These are phyloP conservation scores for Arthrobotrys iridis DNA, from an alignment of 2,329 filamentous ascomycete species.

Conservation along the genomic window DNA sequence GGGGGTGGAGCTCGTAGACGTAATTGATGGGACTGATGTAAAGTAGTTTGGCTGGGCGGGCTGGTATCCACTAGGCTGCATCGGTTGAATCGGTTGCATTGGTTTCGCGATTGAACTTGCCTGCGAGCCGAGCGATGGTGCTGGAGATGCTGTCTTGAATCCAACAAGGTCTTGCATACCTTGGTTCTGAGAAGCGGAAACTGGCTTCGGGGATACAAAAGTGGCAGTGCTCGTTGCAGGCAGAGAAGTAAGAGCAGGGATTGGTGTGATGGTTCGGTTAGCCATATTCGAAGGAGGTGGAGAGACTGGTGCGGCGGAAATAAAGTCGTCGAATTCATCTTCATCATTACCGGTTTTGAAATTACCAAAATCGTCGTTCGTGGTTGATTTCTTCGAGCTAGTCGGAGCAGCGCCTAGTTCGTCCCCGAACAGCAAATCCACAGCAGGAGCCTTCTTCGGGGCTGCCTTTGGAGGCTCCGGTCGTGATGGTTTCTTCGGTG, in stretches of 20 bases:
- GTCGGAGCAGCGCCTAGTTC: slow-evolving; percentile 67
- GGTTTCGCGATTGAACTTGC: slow-evolving; percentile 62
- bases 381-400: slow-evolving; percentile 62
- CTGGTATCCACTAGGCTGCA: slow-evolving; percentile 71
- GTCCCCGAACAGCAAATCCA: slow-evolving; percentile 89
- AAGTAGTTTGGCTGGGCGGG: slow-evolving; percentile 91
- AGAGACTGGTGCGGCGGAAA: slow-evolving; percentile 77
- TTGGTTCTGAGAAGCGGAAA: slow-evolving; percentile 82
- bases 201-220: slow-evolving; percentile 81
- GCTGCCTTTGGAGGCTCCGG: slow-evolving; percentile 47
- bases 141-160: slow-evolving; percentile 82
- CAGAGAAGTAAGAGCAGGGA: slow-evolving; percentile 64
- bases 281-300: slow-evolving; percentile 58
- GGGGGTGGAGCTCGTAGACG: slow-evolving; percentile 56
- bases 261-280: slow-evolving; percentile 58
- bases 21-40: slow-evolving; percentile 73
- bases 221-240: slow-evolving; percentile 64
- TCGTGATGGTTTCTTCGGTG: slow-evolving; percentile 62
- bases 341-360: slow-evolving; percentile 72
- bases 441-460: slow-evolving; percentile 79
- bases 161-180: slow-evolving; percentile 82
- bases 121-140: slow-evolving; percentile 67
- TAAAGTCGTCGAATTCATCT: slow-evolving; percentile 97
- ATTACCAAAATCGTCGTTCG: slow-evolving; percentile 64
- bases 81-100: slow-evolving; percentile 61